Percentiles rank a stretch among this genome's conserved stretches.
These are phyloP conservation scores for Hypoxylon sp. DNA, from an alignment of 2,329 filamentous ascomycete genomes.

Conservation along the genomic window DNA sequence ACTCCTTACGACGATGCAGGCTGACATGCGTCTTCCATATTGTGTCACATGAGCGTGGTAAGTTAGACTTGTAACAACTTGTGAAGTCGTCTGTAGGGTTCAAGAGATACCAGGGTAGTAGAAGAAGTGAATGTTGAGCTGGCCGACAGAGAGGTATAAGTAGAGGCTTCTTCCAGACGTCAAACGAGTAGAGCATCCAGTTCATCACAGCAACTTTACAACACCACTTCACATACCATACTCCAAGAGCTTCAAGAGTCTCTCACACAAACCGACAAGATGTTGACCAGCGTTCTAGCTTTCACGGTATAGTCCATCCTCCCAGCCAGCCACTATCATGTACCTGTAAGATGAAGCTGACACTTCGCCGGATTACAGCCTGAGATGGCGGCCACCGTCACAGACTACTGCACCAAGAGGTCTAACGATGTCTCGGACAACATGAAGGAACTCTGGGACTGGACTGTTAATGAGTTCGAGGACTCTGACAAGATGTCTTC, in stretches of 20 bases:
- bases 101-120: too few species aligned
- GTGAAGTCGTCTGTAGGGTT: too few species aligned
- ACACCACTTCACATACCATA: neutral
- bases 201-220: neutral
- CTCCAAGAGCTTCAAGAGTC: neutral
- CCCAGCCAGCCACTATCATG: too few species aligned
- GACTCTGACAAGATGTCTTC: conserved; percentile 38
- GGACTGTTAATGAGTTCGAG: conserved; percentile 25
- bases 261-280: conserved; percentile 4
- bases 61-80: too few species aligned
- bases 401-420: conserved; percentile 30
- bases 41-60: too few species aligned
- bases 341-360: neutral
- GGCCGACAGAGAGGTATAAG: too few species aligned
- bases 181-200: neutral
- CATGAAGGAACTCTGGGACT: conserved; percentile 31
- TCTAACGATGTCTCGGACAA: conserved; percentile 26
- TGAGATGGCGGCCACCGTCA: conserved; percentile 31
- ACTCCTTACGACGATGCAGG: too few species aligned
- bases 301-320: conserved; percentile 13
- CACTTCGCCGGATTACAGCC: conserved; percentile 4
- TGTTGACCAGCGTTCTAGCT: conserved; percentile 23
- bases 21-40: too few species aligned
- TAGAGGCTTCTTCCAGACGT: neutral
- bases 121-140: too few species aligned